These are phyloP conservation scores for Cryphonectria parasitica DNA, from an alignment of 2,329 filamentous ascomycete species.

Conservation along the genomic window DNA sequence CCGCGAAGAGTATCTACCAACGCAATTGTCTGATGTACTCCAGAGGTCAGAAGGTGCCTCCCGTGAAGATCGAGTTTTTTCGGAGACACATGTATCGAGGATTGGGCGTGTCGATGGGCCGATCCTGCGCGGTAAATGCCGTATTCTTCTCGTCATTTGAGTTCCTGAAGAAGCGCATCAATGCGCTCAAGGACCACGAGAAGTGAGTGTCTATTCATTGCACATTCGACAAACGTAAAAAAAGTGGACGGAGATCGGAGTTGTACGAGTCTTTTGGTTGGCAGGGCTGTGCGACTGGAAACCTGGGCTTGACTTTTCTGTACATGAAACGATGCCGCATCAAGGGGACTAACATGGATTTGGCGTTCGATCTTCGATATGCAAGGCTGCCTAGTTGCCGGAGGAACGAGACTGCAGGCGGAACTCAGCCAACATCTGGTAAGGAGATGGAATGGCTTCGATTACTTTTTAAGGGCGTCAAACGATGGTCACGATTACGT, in stretches of 20 bases:
- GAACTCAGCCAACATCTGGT: conserved; percentile 15
- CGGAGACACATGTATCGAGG: conserved; percentile 80
- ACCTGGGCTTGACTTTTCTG: conserved; percentile 14
- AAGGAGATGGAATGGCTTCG: conserved; percentile 14
- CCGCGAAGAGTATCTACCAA: conserved; percentile 84
- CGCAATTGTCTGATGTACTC: conserved; percentile 75
- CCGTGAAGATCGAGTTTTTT: conserved; percentile 78
- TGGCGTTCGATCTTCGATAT: conserved; percentile 13
- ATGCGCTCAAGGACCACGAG: conserved; percentile 52
- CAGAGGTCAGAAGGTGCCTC: conserved; percentile 65
- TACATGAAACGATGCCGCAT: conserved; percentile 8
- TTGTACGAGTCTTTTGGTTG: conserved; percentile 16
- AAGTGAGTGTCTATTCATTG: conserved; percentile 1
- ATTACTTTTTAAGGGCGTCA: neutral
- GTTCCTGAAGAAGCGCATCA: conserved; percentile 73
- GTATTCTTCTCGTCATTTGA: conserved; percentile 92
- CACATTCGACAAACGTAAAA: conserved; percentile 7
- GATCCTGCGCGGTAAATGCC: conserved; percentile 82
- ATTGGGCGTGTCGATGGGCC: conserved; percentile 79
- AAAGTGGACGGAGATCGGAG: conserved; percentile 10
- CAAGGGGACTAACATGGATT: conserved; percentile 3
- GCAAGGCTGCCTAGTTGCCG: neutral
- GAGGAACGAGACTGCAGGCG: conserved; percentile 17
- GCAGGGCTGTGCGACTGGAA: conserved; percentile 16
- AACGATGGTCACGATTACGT: too few relatives aligned